A percentile compares a stretch with the other conserved stretches of the same genome.
Conservation (phyloP, 202 grass and related monocot genomes). For the Thinopyrum obtusiflorum region DNA sequence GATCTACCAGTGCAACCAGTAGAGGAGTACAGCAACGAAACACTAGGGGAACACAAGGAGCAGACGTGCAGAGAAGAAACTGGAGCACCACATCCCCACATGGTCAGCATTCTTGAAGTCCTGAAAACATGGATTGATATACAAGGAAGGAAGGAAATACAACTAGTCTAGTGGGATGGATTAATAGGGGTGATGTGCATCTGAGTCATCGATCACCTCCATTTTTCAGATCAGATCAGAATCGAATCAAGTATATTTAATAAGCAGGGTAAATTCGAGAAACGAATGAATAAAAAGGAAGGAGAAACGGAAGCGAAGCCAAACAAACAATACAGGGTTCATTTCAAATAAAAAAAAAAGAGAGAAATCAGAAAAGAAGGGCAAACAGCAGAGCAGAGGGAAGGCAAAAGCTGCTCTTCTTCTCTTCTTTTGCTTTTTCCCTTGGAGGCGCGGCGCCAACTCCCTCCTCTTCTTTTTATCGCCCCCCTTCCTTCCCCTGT, state of each 20-base stretch:
- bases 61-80: slow-evolving; percentile 13
- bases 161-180: not conserved
- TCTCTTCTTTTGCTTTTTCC: not conserved
- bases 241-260: not conserved
- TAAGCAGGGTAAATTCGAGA: not conserved
- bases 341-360: not conserved
- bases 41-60: not conserved
- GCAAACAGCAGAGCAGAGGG: not conserved
- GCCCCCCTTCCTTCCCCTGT: not conserved
- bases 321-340: not conserved
- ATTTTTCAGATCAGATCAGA: slow-evolving; percentile 10
- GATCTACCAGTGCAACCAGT: not conserved
- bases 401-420: not conserved
- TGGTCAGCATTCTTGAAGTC: not conserved
- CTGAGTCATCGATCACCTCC: not conserved
- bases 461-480: not conserved
- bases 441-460: not conserved
- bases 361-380: not conserved
- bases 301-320: not conserved
- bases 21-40: not conserved
- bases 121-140: not conserved
- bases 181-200: not conserved
- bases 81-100: not conserved
- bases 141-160: not conserved
- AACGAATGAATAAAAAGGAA: not conserved